Conservation (phyloP, 2,329 filamentous ascomycete genomes). For the Scedosporium boydii region DNA sequence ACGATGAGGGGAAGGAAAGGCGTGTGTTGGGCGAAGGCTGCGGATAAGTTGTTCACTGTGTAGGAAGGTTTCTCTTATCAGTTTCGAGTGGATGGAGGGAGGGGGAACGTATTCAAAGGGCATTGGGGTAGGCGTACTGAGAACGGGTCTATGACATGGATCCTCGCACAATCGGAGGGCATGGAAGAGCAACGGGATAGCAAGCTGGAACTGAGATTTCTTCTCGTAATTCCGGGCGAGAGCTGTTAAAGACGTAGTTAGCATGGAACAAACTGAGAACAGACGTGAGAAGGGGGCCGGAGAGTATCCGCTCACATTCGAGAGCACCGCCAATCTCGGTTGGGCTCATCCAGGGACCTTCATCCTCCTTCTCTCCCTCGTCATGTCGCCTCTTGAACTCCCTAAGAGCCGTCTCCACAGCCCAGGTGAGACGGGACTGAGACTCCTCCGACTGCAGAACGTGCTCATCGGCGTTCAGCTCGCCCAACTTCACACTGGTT, state of each 20-base stretch:
- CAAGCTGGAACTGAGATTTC: conserved; percentile 67
- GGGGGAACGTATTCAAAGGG: neutral
- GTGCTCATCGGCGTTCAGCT: conserved; percentile 69
- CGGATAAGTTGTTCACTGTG: conserved; percentile 70
- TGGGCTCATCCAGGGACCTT: conserved; percentile 60
- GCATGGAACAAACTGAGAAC: conserved; percentile 10
- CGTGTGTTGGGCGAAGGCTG: conserved; percentile 61
- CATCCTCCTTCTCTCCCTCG: conserved; percentile 60
- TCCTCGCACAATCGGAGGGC: conserved; percentile 59
- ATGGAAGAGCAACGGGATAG: conserved; percentile 78
- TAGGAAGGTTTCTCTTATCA: conserved; percentile 5
- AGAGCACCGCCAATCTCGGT: conserved; percentile 66
- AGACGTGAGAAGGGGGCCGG: neutral
- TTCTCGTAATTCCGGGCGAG: conserved; percentile 69
- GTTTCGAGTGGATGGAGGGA: neutral
- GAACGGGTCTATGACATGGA: conserved; percentile 67
- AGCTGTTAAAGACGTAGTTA: conserved; percentile 33
- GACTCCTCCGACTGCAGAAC: conserved; percentile 65
- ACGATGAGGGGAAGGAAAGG: conserved; percentile 9
- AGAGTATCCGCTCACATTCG: conserved; percentile 42
- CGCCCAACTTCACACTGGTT: conserved; percentile 74
- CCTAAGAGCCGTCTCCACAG: conserved; percentile 67
- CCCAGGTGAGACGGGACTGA: conserved; percentile 62
- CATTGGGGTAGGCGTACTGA: conserved; percentile 45
- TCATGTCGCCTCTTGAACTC: conserved; percentile 61